These are phyloP conservation scores for Cercospora beticola DNA, from an alignment of 2,329 filamentous ascomycete genomes.

Conservation along the genomic window DNA sequence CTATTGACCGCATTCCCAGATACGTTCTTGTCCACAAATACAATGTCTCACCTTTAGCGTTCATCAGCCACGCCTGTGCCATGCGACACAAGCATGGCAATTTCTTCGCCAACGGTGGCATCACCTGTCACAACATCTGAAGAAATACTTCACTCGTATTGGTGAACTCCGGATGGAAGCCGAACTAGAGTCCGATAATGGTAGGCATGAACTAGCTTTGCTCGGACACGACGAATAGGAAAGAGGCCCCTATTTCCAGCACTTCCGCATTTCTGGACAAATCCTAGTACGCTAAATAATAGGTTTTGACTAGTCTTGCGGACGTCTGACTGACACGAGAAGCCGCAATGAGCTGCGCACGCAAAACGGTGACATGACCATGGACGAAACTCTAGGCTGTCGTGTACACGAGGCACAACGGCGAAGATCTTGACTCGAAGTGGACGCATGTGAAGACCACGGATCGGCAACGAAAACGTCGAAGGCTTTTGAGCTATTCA, in stretches of 20 bases:
- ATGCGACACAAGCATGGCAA: not conserved
- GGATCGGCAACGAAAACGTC: not conserved
- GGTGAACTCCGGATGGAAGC: not conserved
- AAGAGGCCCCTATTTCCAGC: constrained; percentile 1
- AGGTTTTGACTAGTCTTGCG: constrained; percentile 2
- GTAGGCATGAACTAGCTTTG: not conserved
- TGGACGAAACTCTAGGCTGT: not conserved
- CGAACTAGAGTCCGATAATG: not conserved
- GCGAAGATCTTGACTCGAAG: not conserved
- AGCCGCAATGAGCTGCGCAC: not conserved
- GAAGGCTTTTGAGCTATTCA: not conserved
- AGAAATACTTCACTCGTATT: not conserved
- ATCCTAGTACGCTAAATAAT: constrained; percentile 2
- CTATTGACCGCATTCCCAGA: not conserved
- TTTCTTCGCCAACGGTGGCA: not conserved
- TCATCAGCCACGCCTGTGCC: not conserved
- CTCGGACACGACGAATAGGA: not conserved
- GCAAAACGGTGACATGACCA: not conserved
- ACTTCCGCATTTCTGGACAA: not conserved
- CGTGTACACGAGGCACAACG: not conserved
- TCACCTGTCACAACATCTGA: not conserved
- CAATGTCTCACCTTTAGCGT: not conserved
- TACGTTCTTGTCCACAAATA: not conserved
- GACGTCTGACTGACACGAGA: not conserved
- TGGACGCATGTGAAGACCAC: not conserved